A percentile compares a stretch with the other conserved stretches of the same genome.
Evolutionary conservation across 2,329 filamentous ascomycete species (phyloP).

Genomic region (Penicillium sp.): DNA sequence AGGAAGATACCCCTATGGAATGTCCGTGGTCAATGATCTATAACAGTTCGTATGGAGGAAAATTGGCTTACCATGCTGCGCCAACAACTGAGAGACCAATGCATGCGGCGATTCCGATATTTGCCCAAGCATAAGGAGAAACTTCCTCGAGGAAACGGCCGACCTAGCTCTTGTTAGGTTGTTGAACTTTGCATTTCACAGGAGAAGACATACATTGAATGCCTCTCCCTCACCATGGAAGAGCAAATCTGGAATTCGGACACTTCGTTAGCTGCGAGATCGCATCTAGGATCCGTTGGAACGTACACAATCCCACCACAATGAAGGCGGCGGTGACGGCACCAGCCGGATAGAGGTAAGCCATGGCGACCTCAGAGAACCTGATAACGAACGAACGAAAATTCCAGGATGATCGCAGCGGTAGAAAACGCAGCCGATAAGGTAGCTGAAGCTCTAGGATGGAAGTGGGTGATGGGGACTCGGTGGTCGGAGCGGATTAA

Average conservation of each 20-base stretch:
- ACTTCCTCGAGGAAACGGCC: slow-evolving; percentile 91
- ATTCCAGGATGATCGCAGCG: slow-evolving; percentile 15
- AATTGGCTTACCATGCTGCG: slow-evolving; percentile 76
- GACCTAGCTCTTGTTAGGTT: slow-evolving; percentile 53
- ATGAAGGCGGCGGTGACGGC: slow-evolving; percentile 64
- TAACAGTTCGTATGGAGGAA: neutral
- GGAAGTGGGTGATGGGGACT: slow-evolving; percentile 20
- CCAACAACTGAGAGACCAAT: slow-evolving; percentile 95
- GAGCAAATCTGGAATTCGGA: slow-evolving; percentile 73
- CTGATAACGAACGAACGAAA: slow-evolving; percentile 23
- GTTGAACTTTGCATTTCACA: slow-evolving; percentile 4
- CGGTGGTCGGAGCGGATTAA: slow-evolving; percentile 34
- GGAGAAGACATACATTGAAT: slow-evolving; percentile 70
- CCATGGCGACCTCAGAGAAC: slow-evolving; percentile 53
- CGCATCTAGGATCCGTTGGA: slow-evolving; percentile 7
- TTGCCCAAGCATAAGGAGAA: slow-evolving; percentile 92
- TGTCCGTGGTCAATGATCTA: slow-evolving; percentile 6
- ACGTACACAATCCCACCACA: slow-evolving; percentile 75
- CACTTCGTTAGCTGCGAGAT: slow-evolving; percentile 22
- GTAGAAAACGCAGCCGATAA: slow-evolving; percentile 18
- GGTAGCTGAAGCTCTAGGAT: slow-evolving; percentile 18
- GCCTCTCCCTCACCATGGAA: slow-evolving; percentile 94
- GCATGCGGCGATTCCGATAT: slow-evolving; percentile 84
- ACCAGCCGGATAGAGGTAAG: slow-evolving; percentile 62
- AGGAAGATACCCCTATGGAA: slow-evolving; percentile 90